phyloP scores from a whole-genome alignment of 176 grass and related monocot species.

The Tillandsia leiboldiana region DNA sequence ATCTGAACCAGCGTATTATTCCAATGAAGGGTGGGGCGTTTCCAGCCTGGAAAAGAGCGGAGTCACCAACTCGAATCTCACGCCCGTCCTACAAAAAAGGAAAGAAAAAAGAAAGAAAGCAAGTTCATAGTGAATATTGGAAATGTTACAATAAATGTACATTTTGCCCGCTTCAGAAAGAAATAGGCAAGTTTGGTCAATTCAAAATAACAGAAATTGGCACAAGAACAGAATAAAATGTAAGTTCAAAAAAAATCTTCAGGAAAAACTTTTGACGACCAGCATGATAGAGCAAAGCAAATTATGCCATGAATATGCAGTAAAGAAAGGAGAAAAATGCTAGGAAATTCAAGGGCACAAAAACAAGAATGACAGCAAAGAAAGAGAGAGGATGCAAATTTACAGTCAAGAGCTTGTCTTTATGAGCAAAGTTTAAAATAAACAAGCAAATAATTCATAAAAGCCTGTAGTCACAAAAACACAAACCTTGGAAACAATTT shows the following conservation, averaged over 20 bases:
- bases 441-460: constrained; percentile 3
- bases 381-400: neutral
- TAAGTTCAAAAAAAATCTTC: no score
- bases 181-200: neutral
- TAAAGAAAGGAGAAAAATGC: no score
- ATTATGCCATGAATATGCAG: no score
- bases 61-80: constrained; percentile 60
- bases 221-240: neutral
- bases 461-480: no score
- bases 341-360: no score
- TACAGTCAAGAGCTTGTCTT: neutral
- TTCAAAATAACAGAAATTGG: neutral
- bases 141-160: no score
- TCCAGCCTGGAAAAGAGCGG: constrained; percentile 68
- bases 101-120: neutral
- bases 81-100: constrained; percentile 60
- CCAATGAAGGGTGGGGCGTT: constrained; percentile 76
- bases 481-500: no score
- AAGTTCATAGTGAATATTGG: no score
- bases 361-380: neutral
- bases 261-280: no score
- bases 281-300: no score
- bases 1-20: constrained; percentile 55
- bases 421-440: constrained; percentile 5
- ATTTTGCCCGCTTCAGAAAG: no score